These are phyloP conservation scores for Cornus suecica DNA, from an alignment of 148 eudicot species.

Conservation along the genomic window DNA sequence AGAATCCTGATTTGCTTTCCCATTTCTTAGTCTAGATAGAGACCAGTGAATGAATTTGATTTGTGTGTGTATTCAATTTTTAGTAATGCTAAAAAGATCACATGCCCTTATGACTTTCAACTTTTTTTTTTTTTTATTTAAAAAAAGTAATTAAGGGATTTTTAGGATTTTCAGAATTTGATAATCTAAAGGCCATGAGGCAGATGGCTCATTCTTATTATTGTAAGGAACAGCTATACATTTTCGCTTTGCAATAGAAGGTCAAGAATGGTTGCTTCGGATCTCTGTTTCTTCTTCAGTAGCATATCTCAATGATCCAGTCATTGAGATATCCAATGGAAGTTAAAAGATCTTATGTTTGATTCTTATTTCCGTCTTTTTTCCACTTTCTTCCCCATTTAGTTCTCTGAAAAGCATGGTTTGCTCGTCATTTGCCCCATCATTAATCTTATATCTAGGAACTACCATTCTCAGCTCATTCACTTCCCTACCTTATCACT, in stretches of 20 bases:
- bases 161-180: background rate
- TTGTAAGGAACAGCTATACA: background rate
- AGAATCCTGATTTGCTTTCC: conserved; percentile 1
- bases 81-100: background rate
- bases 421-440: background rate
- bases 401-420: background rate
- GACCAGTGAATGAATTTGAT: background rate
- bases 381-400: background rate
- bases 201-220: background rate
- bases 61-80: background rate
- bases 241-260: background rate
- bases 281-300: too few relatives aligned
- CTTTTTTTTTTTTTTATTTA: too few relatives aligned
- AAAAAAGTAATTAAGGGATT: background rate
- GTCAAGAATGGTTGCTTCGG: background rate
- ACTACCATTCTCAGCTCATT: background rate
- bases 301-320: too few relatives aligned
- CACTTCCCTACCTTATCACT: background rate
- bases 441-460: background rate
- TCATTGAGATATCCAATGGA: too few relatives aligned
- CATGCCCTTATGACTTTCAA: background rate
- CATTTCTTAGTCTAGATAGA: background rate
- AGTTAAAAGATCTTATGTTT: too few relatives aligned
- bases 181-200: background rate
- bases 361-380: background rate